Evolutionary conservation across 1,284 basidiomycete genomes (phyloP).

Genomic region (Trametes hirsuta): DNA sequence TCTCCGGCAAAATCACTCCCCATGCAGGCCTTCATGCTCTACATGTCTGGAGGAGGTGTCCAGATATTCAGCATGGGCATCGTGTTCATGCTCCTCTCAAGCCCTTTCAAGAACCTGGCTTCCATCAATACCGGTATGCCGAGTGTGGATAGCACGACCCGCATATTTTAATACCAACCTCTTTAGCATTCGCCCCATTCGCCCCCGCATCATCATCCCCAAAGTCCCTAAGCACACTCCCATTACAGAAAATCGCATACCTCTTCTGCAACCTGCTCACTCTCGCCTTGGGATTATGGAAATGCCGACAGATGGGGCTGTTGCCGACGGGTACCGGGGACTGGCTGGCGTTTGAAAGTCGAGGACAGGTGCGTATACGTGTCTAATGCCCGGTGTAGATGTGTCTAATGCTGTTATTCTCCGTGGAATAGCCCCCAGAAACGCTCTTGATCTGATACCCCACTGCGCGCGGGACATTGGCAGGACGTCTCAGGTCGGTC

Average conservation of each 20-base stretch:
- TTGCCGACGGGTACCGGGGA: conserved; percentile 87
- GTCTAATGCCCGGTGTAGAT: background rate
- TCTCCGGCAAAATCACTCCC: conserved; percentile 86
- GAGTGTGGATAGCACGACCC: background rate
- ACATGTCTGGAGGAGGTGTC: conserved; percentile 92
- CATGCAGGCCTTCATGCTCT: conserved; percentile 96
- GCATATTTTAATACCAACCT: background rate
- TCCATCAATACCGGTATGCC: conserved; percentile 74
- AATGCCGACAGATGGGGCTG: conserved; percentile 89
- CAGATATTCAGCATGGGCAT: conserved; percentile 95
- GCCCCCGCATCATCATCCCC: conserved; percentile 55
- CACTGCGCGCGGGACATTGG: background rate
- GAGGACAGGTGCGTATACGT: conserved; percentile 59
- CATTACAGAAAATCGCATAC: conserved; percentile 71
- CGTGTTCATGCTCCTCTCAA: conserved; percentile 85
- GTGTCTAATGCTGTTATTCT: background rate
- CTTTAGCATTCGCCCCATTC: conserved; percentile 66
- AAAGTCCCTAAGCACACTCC: conserved; percentile 56
- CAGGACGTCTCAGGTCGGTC: background rate
- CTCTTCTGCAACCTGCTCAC: conserved; percentile 74
- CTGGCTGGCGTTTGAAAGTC: conserved; percentile 89
- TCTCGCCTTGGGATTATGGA: conserved; percentile 84
- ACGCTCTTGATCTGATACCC: background rate
- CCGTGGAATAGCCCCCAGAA: conserved; percentile 2
- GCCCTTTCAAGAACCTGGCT: conserved; percentile 79